Evolutionary conservation across 2,329 filamentous ascomycete genomes (phyloP), one percentile per base, ranked within the genome.

Genomic region (Verticillium alfalfae): DNA sequence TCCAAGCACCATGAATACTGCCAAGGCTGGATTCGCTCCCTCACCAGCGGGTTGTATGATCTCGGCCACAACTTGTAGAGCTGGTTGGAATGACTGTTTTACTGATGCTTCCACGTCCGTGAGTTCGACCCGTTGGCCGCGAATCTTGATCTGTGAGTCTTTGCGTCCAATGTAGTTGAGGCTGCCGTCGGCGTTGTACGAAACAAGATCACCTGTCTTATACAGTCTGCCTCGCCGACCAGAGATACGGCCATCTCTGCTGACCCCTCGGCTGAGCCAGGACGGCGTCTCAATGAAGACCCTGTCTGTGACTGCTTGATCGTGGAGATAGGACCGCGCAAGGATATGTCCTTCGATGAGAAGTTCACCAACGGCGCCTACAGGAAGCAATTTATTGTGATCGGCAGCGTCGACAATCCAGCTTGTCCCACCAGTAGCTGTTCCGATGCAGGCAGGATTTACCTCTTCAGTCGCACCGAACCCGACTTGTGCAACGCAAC

Each of bases 131-230:
- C 82, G 70, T 60, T 78, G 84, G 54, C 86, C 85, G 18, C 85
- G 18, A 10, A 86, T 70, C 66, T 87, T 87, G 45, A 86, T 76
- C 67, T 86, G 83, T 0, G 73, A 75, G 65, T 86, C 84, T 64
- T 81, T 82, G 34, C 84, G 73, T 37, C 81, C 81, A 39, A 82
- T 65, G 58, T 75, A 80, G 0, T 70, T 64, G 9, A 82, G 68
- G 16, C 62, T 65, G 4, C 76, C 76, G 58, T 80, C 69, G 3
- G 63, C 58, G 31, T 70, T 62, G 31, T 74, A 72, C 15, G 64
- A 63, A 8, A 68, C 73, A 26, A 76, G 65, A 61, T 76, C 74
- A 13, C 74, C 74, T 1, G 74, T 76, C 56, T 70, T 70, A 63
- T 75, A 76, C 6, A 77, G 56, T 39, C 62, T 58, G 15, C 65